A percentile compares a stretch with the other conserved stretches of the same genome.
Evolutionary conservation across 2,329 filamentous ascomycete species (phyloP).

Genomic region (Ascocoryne sarcoides): DNA sequence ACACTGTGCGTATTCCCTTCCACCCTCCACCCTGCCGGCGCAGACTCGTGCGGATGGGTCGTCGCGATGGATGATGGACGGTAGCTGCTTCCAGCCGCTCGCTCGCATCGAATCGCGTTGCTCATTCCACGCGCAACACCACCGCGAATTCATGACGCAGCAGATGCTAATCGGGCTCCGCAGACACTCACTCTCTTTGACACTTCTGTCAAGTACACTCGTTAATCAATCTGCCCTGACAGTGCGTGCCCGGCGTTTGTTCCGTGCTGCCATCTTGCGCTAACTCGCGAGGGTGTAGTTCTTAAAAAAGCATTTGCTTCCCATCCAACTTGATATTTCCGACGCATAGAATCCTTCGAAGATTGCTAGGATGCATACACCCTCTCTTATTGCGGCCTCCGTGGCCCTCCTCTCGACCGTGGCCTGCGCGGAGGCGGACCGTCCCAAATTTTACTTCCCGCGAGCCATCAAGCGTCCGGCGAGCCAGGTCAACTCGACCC

Average conservation of each 20-base stretch:
- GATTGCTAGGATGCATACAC: constrained; percentile 41
- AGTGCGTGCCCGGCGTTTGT: constrained; percentile 30
- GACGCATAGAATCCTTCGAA: no score
- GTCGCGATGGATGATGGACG: not conserved
- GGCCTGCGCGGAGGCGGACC: constrained; percentile 36
- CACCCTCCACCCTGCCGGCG: constrained; percentile 1
- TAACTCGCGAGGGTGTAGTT: constrained; percentile 19
- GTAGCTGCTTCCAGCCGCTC: constrained; percentile 2
- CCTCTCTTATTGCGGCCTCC: constrained; percentile 40
- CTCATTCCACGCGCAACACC: constrained; percentile 18
- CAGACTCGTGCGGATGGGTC: not conserved
- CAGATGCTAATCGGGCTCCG: constrained; percentile 19
- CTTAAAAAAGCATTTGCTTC: constrained; percentile 15
- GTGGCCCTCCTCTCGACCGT: constrained; percentile 39
- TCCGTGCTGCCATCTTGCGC: constrained; percentile 4
- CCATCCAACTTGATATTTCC: no score
- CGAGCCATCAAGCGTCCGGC: constrained; percentile 45
- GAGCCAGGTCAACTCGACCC: constrained; percentile 18
- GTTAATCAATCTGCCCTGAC: constrained; percentile 41
- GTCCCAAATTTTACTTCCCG: constrained; percentile 49
- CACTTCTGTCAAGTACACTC: constrained; percentile 52
- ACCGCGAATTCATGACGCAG: constrained; percentile 9
- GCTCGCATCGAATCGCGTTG: constrained; percentile 14
- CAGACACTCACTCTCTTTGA: constrained; percentile 30
- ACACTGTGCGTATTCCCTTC: constrained; percentile 23